These are phyloP conservation scores for Tephrocybe sp. DNA, from an alignment of 768 basidiomycete genomes.

Conservation along the genomic window DNA sequence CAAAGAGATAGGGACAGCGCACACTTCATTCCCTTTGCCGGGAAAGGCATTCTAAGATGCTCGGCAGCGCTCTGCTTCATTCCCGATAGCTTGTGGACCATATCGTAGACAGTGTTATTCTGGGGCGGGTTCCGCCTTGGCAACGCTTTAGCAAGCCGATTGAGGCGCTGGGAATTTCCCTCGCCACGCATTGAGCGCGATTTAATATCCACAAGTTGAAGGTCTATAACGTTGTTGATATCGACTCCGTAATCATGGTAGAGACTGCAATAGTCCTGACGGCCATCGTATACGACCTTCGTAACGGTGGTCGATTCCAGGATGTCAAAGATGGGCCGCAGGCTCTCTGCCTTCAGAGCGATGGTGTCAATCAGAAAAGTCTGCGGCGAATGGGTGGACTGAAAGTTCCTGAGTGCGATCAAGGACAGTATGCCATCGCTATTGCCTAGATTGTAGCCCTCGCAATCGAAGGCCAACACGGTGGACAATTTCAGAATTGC, in stretches of 20 bases:
- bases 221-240: conserved; percentile 13
- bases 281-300: conserved; percentile 20
- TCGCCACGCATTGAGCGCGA: conserved; percentile 9
- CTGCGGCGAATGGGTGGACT: neutral
- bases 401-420: conserved; percentile 11
- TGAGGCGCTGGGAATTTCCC: neutral
- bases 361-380: conserved; percentile 17
- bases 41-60: neutral
- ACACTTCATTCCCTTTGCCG: neutral
- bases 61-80: neutral
- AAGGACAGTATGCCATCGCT: conserved; percentile 11
- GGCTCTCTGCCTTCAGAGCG: neutral
- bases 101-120: neutral
- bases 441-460: conserved; percentile 11
- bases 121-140: neutral
- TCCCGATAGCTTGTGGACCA: conserved; percentile 3
- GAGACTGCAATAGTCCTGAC: conserved; percentile 17
- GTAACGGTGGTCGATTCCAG: conserved; percentile 9
- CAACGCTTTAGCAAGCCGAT: neutral
- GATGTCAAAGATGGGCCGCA: conserved; percentile 14
- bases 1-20: neutral
- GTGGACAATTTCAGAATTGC: neutral
- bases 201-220: conserved; percentile 18
- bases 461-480: conserved; percentile 16
- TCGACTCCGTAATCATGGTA: conserved; percentile 12